A percentile compares a stretch with the other conserved stretches of the same genome.
Evolutionary conservation across 2,329 filamentous ascomycete genomes (phyloP).

Genomic region (Microdochium bolleyi): DNA sequence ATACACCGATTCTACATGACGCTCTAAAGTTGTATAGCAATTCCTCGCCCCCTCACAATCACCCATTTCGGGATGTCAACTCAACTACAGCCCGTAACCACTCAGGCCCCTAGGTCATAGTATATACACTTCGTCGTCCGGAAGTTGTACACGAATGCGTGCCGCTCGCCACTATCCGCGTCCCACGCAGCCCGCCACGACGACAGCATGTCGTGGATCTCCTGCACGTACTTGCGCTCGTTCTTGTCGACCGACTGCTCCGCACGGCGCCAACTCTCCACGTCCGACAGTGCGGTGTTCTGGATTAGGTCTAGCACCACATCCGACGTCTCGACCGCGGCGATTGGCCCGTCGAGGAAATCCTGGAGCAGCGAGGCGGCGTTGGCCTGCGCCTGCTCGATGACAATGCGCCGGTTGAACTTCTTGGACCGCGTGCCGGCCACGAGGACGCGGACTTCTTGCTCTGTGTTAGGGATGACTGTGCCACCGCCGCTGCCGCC

Average conservation of each 20-base stretch:
- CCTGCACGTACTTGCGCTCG: slow-evolving; percentile 74
- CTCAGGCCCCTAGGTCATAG: slow-evolving; percentile 62
- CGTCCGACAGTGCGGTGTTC: slow-evolving; percentile 66
- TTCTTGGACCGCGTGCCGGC: slow-evolving; percentile 84
- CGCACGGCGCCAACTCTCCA: slow-evolving; percentile 74
- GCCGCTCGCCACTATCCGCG: slow-evolving; percentile 45
- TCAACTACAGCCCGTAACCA: not conserved
- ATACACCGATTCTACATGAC: too few species aligned
- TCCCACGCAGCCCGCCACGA: slow-evolving; percentile 53
- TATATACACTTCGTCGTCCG: slow-evolving; percentile 76
- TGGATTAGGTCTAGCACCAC: slow-evolving; percentile 70
- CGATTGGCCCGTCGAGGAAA: slow-evolving; percentile 71
- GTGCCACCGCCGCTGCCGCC: slow-evolving; percentile 7
- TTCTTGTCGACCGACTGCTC: slow-evolving; percentile 70
- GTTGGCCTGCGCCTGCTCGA: slow-evolving; percentile 64
- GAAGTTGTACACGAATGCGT: slow-evolving; percentile 90
- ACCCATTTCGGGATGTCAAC: too few species aligned
- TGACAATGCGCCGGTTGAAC: slow-evolving; percentile 77
- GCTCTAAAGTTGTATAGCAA: too few species aligned
- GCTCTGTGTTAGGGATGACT: slow-evolving; percentile 35
- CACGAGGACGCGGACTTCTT: slow-evolving; percentile 78
- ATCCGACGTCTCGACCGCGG: slow-evolving; percentile 83
- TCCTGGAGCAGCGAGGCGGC: slow-evolving; percentile 57
- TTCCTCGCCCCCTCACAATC: too few species aligned
- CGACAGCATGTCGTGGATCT: slow-evolving; percentile 70